Conservation (phyloP, 2,329 filamentous ascomycete genomes). For the Colletotrichum lindemuthianum region DNA sequence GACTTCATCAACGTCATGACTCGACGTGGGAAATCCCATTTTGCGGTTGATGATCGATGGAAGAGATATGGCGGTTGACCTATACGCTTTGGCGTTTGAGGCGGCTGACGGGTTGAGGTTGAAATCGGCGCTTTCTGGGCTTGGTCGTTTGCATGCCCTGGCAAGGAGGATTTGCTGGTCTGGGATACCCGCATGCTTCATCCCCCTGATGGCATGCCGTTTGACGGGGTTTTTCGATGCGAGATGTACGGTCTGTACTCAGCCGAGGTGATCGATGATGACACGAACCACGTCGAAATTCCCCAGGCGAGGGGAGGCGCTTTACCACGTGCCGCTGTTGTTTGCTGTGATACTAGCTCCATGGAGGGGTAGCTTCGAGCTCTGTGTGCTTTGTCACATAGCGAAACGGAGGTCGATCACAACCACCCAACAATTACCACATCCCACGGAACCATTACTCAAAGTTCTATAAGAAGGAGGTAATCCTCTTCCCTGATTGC, state of each 20-base stretch:
- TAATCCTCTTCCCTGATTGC: background rate
- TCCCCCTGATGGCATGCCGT: background rate
- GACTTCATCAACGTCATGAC: conserved; percentile 32
- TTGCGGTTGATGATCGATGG: conserved; percentile 19
- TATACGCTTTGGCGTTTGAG: no score
- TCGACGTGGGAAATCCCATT: conserved; percentile 5
- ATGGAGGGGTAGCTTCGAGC: background rate
- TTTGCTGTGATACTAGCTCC: background rate
- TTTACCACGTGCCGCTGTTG: background rate
- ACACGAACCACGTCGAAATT: conserved; percentile 14
- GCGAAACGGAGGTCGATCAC: no score
- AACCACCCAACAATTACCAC: no score
- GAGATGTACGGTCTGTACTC: background rate
- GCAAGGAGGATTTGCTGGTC: no score
- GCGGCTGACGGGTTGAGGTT: no score
- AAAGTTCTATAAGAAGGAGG: conserved; percentile 33
- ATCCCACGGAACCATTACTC: background rate
- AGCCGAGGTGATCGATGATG: conserved; percentile 22
- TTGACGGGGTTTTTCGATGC: background rate
- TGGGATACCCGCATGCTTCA: no score
- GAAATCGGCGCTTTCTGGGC: no score
- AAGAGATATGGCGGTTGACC: background rate
- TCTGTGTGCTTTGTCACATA: background rate
- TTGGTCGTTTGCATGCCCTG: no score
- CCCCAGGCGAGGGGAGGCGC: background rate